Percentiles rank a stretch among this genome's conserved stretches.
phyloP scores from a whole-genome alignment of 129 eudicot species.

The Flaveria trinervia region DNA sequence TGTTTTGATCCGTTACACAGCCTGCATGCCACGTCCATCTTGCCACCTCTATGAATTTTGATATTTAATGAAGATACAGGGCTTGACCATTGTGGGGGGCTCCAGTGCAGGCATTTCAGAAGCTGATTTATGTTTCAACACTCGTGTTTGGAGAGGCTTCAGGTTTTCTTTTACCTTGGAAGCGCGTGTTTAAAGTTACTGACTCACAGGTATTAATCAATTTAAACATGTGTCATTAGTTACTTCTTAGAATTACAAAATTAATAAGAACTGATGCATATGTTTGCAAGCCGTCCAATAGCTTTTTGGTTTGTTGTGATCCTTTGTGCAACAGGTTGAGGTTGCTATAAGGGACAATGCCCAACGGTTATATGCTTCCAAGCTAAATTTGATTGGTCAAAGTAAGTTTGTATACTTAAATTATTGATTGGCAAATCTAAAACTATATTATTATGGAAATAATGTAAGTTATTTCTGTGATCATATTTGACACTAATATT shows the following conservation, averaged over 20 bases:
- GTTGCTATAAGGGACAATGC: constrained; percentile 98
- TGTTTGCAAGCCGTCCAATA: constrained; percentile 13
- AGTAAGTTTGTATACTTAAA: constrained; percentile 41
- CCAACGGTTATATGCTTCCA: constrained; percentile 72
- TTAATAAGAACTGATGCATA: constrained; percentile 9
- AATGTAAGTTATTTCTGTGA: background rate
- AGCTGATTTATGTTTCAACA: constrained; percentile 92
- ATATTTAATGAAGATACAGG: constrained; percentile 34
- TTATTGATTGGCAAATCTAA: background rate
- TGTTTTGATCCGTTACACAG: background rate
- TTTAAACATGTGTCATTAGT: background rate
- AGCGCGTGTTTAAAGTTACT: constrained; percentile 90
- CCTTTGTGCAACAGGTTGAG: constrained; percentile 65
- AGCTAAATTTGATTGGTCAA: constrained; percentile 63
- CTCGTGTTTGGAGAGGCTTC: constrained; percentile 98
- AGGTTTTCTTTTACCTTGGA: constrained; percentile 96
- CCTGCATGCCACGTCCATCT: background rate
- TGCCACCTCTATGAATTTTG: constrained; percentile 9
- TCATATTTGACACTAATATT: background rate
- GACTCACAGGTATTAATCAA: constrained; percentile 76
- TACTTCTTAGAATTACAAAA: constrained; percentile 13
- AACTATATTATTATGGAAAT: background rate
- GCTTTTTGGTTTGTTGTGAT: constrained; percentile 5
- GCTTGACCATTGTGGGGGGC: constrained; percentile 63
- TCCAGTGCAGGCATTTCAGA: constrained; percentile 99